Conservation (phyloP, 1,284 basidiomycete genomes). For the Ustilago loliicola region DNA sequence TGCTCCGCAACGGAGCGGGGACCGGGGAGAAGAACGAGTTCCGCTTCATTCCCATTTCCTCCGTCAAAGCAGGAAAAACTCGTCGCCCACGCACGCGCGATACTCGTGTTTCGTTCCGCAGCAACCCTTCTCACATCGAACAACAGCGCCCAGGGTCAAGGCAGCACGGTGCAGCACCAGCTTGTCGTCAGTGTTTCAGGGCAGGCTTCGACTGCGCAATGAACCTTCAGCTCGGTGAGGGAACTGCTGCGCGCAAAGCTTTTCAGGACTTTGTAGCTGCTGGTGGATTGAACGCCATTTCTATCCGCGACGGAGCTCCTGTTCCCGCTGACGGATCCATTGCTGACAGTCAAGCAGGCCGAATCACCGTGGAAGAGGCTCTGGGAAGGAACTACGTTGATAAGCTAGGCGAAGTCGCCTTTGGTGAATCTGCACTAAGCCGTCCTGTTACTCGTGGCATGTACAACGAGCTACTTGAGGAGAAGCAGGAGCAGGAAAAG, state of each 20-base stretch:
- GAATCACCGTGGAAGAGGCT: slow-evolving; percentile 48
- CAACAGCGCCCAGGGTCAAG: slow-evolving; percentile 29
- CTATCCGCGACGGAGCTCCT: slow-evolving; percentile 32
- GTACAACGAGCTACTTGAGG: slow-evolving; percentile 56
- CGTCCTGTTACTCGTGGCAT: slow-evolving; percentile 56
- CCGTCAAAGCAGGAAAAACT: slow-evolving; percentile 40
- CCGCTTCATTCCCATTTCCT: slow-evolving; percentile 51
- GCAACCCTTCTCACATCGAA: slow-evolving; percentile 40
- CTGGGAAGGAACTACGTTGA: slow-evolving; percentile 58
- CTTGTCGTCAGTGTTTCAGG: slow-evolving; percentile 55
- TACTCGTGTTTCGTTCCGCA: slow-evolving; percentile 52
- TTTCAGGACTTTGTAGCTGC: slow-evolving; percentile 60
- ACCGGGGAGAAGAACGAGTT: slow-evolving; percentile 18
- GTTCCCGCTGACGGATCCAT: slow-evolving; percentile 11
- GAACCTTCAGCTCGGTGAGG: slow-evolving; percentile 56
- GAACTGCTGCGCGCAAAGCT: slow-evolving; percentile 49
- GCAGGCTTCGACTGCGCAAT: slow-evolving; percentile 59
- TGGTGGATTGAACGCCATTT: slow-evolving; percentile 52
- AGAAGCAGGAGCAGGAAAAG: slow-evolving; percentile 50
- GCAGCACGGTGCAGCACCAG: slow-evolving; percentile 35
- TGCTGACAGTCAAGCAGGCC: slow-evolving; percentile 13
- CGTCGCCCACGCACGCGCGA: slow-evolving; percentile 52
- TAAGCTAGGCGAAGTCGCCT: slow-evolving; percentile 58
- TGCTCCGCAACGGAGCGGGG: slow-evolving; percentile 5
- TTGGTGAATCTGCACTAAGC: slow-evolving; percentile 59